Conservation (phyloP, 139 green algal genomes). For the Zygnema cylindricum region DNA sequence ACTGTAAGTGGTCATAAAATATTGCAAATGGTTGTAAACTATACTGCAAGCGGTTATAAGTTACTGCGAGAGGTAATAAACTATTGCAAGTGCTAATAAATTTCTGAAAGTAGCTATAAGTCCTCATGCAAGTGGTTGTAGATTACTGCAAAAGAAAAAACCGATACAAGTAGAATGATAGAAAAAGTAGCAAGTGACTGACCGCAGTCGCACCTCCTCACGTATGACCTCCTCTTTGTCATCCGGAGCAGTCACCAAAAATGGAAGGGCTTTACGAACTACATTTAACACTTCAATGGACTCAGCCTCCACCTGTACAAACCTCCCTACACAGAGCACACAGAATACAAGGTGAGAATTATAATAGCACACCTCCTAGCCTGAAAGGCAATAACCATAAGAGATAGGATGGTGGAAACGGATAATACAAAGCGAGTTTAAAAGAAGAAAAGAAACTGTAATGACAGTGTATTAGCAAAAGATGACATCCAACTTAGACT, state of each 20-base stretch:
- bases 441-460: neutral
- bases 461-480: no score
- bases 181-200: neutral
- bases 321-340: no score
- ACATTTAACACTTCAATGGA: constrained; percentile 82
- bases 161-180: neutral
- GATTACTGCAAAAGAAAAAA: neutral
- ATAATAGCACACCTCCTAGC: no score
- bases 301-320: constrained; percentile 49
- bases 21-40: no score
- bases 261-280: constrained; percentile 82
- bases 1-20: no score
- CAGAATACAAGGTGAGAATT: no score
- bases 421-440: neutral
- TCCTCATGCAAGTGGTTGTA: constrained; percentile 78
- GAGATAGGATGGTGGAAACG: neutral
- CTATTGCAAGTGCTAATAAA: no score
- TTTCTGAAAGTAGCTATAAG: no score
- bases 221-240: constrained; percentile 10
- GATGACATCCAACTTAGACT: no score
- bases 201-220: constrained; percentile 60
- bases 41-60: no score
- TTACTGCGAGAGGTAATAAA: no score
- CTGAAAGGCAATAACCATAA: no score
- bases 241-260: constrained; percentile 73